Evolutionary conservation across 1,284 basidiomycete genomes (phyloP).

Genomic region (Afroboletus lepidellus): DNA sequence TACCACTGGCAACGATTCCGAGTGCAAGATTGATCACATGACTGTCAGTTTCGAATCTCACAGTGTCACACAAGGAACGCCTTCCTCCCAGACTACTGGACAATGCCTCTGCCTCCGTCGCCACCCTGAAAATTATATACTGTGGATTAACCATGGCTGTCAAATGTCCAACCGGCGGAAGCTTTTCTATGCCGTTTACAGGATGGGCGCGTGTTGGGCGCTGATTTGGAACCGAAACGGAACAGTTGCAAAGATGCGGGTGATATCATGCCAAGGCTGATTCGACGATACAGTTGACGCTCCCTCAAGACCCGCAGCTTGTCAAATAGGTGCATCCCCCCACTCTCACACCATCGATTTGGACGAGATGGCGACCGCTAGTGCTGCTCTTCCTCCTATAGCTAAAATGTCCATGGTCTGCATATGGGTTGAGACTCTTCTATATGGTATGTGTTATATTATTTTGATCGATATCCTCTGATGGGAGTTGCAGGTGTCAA

Average conservation of each 20-base stretch:
- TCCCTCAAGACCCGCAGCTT: background rate
- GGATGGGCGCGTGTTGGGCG: background rate
- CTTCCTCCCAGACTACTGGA: background rate
- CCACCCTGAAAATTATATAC: background rate
- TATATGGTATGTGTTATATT: background rate
- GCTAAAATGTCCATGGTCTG: slow-evolving; percentile 1
- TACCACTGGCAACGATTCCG: no score
- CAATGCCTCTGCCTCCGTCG: background rate
- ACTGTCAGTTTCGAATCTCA: no score
- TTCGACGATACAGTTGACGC: no score
- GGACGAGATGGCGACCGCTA: background rate
- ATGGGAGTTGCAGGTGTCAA: background rate
- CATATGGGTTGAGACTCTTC: slow-evolving; percentile 2
- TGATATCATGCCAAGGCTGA: no score
- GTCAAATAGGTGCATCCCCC: background rate
- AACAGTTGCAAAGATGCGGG: no score
- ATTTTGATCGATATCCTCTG: background rate
- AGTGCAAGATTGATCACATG: no score
- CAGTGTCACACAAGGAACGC: no score
- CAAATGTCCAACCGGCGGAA: background rate
- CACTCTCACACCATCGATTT: background rate
- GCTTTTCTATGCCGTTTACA: background rate
- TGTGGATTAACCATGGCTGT: background rate
- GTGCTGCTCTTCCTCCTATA: background rate
- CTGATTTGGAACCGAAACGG: background rate